phyloP scores from a whole-genome alignment of 2,329 filamentous ascomycete species.

The Cladosporium cucumerinum region DNA sequence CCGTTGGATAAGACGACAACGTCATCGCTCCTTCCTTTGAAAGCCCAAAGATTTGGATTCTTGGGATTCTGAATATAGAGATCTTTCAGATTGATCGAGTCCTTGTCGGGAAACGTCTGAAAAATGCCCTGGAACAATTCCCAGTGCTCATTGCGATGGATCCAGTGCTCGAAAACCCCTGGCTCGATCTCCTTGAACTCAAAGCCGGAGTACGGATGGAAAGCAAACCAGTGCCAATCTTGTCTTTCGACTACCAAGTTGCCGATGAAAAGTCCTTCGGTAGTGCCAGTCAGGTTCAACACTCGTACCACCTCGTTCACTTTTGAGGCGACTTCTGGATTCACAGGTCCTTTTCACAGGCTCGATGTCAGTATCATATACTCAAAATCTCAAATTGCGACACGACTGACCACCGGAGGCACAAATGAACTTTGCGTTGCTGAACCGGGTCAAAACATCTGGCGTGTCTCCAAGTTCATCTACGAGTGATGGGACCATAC shows the following conservation, averaged over 20 bases:
- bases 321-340: not conserved
- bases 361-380: not conserved
- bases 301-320: not conserved
- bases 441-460: conserved; percentile 1
- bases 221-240: conserved; percentile 17
- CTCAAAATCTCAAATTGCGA: too few species aligned
- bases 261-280: conserved; percentile 18
- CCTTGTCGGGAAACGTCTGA: conserved; percentile 33
- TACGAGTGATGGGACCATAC: conserved; percentile 1
- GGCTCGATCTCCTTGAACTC: conserved; percentile 17
- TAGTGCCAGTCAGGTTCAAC: conserved; percentile 13
- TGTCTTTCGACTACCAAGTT: conserved; percentile 10
- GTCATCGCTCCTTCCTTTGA: conserved; percentile 30
- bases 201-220: conserved; percentile 17
- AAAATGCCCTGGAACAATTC: conserved; percentile 16
- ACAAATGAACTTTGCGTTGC: not conserved
- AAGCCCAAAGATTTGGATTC: conserved; percentile 30
- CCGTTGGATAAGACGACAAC: conserved; percentile 31
- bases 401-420: not conserved
- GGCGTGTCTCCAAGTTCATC: conserved; percentile 2
- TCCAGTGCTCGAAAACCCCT: conserved; percentile 10
- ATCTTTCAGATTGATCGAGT: conserved; percentile 25
- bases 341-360: not conserved
- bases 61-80: conserved; percentile 29
- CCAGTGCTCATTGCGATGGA: conserved; percentile 15